A percentile compares a stretch with the other conserved stretches of the same genome.
These are phyloP conservation scores for Candida ipomoeae DNA, from an alignment of 805 yeast genomes.

Conservation along the genomic window DNA sequence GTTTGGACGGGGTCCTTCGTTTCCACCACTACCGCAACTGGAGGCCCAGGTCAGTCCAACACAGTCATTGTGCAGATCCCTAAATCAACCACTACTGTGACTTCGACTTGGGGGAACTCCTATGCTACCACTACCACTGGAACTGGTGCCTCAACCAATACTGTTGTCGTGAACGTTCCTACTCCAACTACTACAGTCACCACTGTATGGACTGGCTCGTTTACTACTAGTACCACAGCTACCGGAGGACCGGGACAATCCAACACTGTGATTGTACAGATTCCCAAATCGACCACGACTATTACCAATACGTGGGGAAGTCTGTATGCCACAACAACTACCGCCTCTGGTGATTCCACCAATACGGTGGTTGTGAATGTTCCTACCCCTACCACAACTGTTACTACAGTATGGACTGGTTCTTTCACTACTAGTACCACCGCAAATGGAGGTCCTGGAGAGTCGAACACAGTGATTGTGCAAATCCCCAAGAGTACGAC, in stretches of 20 bases:
- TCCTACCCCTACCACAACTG: conserved; percentile 12
- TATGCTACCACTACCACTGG: not conserved
- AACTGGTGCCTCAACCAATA: conserved; percentile 13
- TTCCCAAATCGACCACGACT: conserved; percentile 5
- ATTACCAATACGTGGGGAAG: conserved; percentile 9
- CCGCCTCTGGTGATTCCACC: conserved; percentile 13
- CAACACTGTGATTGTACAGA: conserved; percentile 6
- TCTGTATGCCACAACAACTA: conserved; percentile 1
- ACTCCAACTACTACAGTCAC: conserved; percentile 8
- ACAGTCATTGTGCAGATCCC: conserved; percentile 11
- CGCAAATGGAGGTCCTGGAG: conserved; percentile 4
- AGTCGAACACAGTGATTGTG: conserved; percentile 6
- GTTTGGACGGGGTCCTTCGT: conserved; percentile 6
- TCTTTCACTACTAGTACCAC: not conserved
- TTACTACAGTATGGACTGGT: conserved; percentile 16
- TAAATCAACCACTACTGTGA: conserved; percentile 1
- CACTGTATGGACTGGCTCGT: conserved; percentile 10
- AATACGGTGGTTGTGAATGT: conserved; percentile 17
- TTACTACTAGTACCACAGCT: conserved; percentile 1
- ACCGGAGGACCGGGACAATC: not conserved
- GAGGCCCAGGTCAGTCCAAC: conserved; percentile 3
- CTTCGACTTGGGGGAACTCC: conserved; percentile 8
- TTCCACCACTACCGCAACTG: conserved; percentile 3
- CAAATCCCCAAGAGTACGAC: conserved; percentile 6
- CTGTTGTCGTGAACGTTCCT: conserved; percentile 16